A percentile compares a stretch with the other conserved stretches of the same genome.
These are phyloP conservation scores for Eucalyptus guilfoylei DNA, from an alignment of 345 rosid genomes.

Conservation along the genomic window DNA sequence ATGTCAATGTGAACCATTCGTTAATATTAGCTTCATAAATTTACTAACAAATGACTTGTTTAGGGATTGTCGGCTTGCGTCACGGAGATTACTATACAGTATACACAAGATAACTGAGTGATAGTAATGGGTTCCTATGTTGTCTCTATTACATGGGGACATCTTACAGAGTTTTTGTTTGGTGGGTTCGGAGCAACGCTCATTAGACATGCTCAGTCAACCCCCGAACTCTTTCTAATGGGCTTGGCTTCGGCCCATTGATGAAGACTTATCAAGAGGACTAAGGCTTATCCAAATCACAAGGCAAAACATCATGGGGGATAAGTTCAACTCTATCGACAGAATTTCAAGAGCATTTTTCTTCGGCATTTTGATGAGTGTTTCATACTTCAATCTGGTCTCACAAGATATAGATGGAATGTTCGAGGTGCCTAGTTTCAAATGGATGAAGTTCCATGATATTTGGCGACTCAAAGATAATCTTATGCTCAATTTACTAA, in stretches of 20 bases:
- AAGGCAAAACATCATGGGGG: not conserved
- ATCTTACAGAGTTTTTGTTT: not conserved
- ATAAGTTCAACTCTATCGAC: not conserved
- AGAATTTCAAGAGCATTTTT: no score
- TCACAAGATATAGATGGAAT: no score
- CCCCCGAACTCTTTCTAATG: not conserved
- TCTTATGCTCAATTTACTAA: no score
- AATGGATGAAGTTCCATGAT: no score
- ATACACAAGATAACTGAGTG: not conserved
- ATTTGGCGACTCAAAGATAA: no score
- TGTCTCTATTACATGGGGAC: not conserved
- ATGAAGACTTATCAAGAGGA: not conserved
- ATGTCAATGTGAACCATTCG: not conserved
- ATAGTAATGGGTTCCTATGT: not conserved
- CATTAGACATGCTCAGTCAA: not conserved
- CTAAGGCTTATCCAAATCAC: not conserved
- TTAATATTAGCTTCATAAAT: not conserved
- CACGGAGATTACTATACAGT: not conserved
- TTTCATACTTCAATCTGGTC: no score
- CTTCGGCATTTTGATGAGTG: no score
- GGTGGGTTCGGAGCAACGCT: not conserved
- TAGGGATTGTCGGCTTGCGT: not conserved
- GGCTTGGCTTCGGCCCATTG: not conserved
- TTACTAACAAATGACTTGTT: not conserved
- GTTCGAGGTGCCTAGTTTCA: no score